A percentile compares a stretch with the other conserved stretches of the same genome.
Evolutionary conservation across 2,329 filamentous ascomycete genomes (phyloP).

Genomic region (Colletotrichum trifolii): DNA sequence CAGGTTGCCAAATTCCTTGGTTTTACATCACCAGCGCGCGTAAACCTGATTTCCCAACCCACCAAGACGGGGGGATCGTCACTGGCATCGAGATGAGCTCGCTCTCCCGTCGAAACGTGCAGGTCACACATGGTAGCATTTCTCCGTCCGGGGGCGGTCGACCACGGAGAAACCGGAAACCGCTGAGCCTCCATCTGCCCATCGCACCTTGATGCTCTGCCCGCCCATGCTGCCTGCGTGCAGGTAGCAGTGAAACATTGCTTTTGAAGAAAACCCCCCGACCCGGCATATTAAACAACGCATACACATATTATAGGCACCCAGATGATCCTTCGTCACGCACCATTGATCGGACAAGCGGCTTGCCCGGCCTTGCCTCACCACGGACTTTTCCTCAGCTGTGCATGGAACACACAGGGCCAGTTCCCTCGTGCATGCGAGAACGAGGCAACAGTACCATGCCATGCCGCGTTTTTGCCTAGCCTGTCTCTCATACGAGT

Average conservation of each 20-base stretch:
- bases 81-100: background rate
- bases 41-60: too few relatives aligned
- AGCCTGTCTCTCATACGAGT: background rate
- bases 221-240: too few relatives aligned
- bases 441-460: background rate
- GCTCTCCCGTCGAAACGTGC: background rate
- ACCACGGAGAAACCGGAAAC: background rate
- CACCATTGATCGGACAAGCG: slow-evolving; percentile 5
- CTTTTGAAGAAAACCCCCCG: too few relatives aligned
- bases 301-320: too few relatives aligned
- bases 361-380: slow-evolving; percentile 10
- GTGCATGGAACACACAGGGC: slow-evolving; percentile 3
- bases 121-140: slow-evolving; percentile 1
- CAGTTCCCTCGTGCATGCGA: background rate
- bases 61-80: too few relatives aligned
- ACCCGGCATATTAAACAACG: too few relatives aligned
- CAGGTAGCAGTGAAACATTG: too few relatives aligned
- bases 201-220: too few relatives aligned
- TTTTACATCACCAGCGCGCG: too few relatives aligned
- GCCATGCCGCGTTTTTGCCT: background rate
- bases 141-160: background rate
- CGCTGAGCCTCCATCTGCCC: background rate
- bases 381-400: slow-evolving; percentile 5
- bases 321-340: too few relatives aligned
- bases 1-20: too few relatives aligned